Evolutionary conservation across 371 early-diverging fungal genomes (phyloP), one percentile per base, ranked within the genome.

Genomic region (Nosema muscidifuracis): DNA sequence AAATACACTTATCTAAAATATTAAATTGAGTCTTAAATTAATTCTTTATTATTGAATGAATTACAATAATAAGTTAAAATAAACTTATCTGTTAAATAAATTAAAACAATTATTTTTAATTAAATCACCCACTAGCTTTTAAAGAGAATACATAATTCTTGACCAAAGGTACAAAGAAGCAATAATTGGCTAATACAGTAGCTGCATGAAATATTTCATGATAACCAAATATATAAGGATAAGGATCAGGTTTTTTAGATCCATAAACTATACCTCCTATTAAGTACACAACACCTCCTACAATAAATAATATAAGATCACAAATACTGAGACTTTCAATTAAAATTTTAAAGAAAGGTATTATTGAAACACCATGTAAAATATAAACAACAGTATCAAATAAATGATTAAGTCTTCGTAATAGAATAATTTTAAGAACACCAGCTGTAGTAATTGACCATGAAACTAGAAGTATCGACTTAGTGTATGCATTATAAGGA

Each of bases 161-260:
- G 1, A 78, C 24, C 24, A 84, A 67, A n/a, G 80, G 74, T 24
- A 81, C 42, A 28, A 79, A 55, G 61, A 82, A 84, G 58, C 80
- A 82, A 24, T 63, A 33, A 67, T 84, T 82, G 0, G 77, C 84
- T 13, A 79, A 0, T 30, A 84, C 65, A 18, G 84, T 84, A 26
- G 81, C 70, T 0, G 74, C 62, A 70, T 84, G 84, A 47, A 82
- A 84, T 15, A 84, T 44, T 66, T 84, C 84, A 61, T 84, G 84
- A 58, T 81, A 84, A 42, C 82, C 84, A 77, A 82, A 80, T 18
- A 79, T 43, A 40, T 42, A 16, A 26, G 84, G 84, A 58, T 43
- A 60, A 51, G 79, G 80, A 75, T 84, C 66, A 7, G 84, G 84
- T 43, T 34, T 77, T 67, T 77, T 71, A 2, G 67, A 51, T 57